Conservation (phyloP, 2,329 filamentous ascomycete species). For the Exophiala sideris region DNA sequence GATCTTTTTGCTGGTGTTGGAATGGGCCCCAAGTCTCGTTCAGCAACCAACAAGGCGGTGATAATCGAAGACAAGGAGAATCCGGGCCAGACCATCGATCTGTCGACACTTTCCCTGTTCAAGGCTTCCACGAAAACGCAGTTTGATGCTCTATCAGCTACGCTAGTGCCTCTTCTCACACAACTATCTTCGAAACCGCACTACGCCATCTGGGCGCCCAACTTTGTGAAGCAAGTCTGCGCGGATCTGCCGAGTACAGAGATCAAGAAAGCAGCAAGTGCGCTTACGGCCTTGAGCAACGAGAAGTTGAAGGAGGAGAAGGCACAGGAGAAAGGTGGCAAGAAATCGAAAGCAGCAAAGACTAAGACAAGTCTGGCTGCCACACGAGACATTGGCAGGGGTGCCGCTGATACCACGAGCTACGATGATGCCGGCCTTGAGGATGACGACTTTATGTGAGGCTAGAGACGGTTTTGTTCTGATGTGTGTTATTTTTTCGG, state of each 20-base stretch:
- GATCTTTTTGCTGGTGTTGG: conserved; percentile 80
- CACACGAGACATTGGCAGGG: conserved; percentile 52
- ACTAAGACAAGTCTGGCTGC: conserved; percentile 79
- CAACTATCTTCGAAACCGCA: conserved; percentile 81
- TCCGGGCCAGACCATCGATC: conserved; percentile 74
- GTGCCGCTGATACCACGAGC: conserved; percentile 64
- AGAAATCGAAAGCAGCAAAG: conserved; percentile 97
- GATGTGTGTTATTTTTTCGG: conserved; percentile 7
- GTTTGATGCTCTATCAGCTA: conserved; percentile 75
- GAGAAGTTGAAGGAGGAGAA: conserved; percentile 99
- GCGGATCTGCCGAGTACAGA: conserved; percentile 87
- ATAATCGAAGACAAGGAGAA: conserved; percentile 70
- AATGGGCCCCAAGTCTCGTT: conserved; percentile 67
- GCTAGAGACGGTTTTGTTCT: not conserved
- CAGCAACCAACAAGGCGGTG: conserved; percentile 60
- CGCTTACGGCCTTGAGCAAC: conserved; percentile 84
- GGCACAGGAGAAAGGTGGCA: conserved; percentile 83
- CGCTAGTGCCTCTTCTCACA: conserved; percentile 73
- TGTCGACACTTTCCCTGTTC: conserved; percentile 77
- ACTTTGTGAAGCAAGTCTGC: conserved; percentile 81
- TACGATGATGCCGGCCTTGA: conserved; percentile 77
- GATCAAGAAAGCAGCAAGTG: conserved; percentile 92
- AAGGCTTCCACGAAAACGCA: conserved; percentile 83
- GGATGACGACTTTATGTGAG: conserved; percentile 50
- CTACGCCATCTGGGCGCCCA: conserved; percentile 84